Base-by-base conservation (phyloP, 805 yeast genomes). In the Tetrapisispora pingtungensis region DNA sequence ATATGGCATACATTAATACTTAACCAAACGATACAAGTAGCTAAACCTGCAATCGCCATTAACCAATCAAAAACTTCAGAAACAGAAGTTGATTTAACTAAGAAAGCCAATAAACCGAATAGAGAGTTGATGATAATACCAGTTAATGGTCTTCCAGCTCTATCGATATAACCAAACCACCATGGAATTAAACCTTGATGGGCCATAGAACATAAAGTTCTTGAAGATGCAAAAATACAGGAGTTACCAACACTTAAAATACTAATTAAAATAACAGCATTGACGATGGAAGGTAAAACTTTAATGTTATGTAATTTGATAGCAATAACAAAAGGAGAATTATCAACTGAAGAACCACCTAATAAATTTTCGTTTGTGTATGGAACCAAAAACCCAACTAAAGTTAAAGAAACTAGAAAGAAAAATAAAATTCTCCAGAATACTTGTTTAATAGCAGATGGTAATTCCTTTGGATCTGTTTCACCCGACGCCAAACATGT, bases 401-500 rank as follows among this genome's bases (percentile, higher is more conserved):
- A 66, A 45, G 77, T 68, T 39, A 77, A 70, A 40, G 81, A 73
- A 40, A 71, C 62, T 41, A 79, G 58, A 64, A 78, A 80, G 55
- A 80, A 79, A 32, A 67, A 68, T 51, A 66, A 72, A 57, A 80
- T 73, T 68, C 81, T 75, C 67, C 74, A 77, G 41, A 80, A 44
- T 4, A 81, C 87, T 63, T 82, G 88, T 61, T 83, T 84, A 49
- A 79, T 76, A 35, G 89, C 88, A 35, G 72, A 69, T 28, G 89
- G 90, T 45, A 82, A 70, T 4, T 81, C 63, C 45, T 69, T 69
- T 60, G 81, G 75, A 20, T 66, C 73, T 6, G 87, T 72, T 63
- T 83, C 90, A 13, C 87, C 88, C 19, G 87, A 81, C 4, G 86
- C 83, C 35, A 82, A 66, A 40, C 85, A 83, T 22, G 76, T 74